These are phyloP conservation scores for Suillus hirtellus DNA, from an alignment of 768 basidiomycete species.

Conservation along the genomic window DNA sequence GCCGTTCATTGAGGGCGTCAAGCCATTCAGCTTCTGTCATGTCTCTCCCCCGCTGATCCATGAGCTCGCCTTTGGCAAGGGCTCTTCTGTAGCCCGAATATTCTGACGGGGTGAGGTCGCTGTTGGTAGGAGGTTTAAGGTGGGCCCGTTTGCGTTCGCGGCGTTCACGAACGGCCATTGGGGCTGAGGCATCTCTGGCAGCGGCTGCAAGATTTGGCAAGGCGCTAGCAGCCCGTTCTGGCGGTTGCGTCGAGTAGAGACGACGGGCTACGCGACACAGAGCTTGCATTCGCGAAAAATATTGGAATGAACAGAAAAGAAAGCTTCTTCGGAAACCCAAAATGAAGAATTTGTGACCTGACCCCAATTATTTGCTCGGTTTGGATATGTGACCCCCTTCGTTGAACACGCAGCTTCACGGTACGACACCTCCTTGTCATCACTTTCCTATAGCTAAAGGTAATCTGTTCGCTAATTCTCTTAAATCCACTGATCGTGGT, in stretches of 20 bases:
- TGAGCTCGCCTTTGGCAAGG: slow-evolving; percentile 52
- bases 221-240: slow-evolving; percentile 61
- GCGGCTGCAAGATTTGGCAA: slow-evolving; percentile 44
- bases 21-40: slow-evolving; percentile 62
- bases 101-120: slow-evolving; percentile 68
- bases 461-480: not conserved
- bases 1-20: slow-evolving; percentile 51
- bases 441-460: not conserved
- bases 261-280: slow-evolving; percentile 35
- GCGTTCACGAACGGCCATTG: slow-evolving; percentile 71
- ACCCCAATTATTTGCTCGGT: not conserved
- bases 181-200: slow-evolving; percentile 70
- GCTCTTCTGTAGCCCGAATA: slow-evolving; percentile 60
- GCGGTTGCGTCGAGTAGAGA: slow-evolving; percentile 40
- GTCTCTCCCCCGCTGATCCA: slow-evolving; percentile 33
- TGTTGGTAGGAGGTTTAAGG: slow-evolving; percentile 34
- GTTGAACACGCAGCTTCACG: not conserved
- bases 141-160: slow-evolving; percentile 53
- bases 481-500: slow-evolving; percentile 8
- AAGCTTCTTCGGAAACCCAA: not conserved
- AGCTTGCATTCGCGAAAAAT: slow-evolving; percentile 32
- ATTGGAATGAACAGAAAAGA: not conserved
- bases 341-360: not conserved
- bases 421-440: not conserved
- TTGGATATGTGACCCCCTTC: slow-evolving; percentile 1